Conservation (phyloP, 495 filamentous ascomycete genomes). For the Neurospora tetrasperma region DNA sequence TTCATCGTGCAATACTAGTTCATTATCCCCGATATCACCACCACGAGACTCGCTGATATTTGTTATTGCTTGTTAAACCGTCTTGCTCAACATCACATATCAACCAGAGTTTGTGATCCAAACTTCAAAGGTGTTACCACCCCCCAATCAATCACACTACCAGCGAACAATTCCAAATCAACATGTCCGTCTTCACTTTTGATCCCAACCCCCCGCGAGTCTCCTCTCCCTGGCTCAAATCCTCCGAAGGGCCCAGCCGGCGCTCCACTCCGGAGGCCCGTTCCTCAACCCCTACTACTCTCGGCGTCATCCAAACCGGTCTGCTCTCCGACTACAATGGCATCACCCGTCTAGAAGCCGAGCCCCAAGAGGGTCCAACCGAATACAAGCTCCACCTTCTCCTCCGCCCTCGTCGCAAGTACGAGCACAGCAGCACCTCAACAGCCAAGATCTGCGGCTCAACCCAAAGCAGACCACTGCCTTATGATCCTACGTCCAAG, state of each 20-base stretch:
- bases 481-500: slow-evolving; percentile 46
- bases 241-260: slow-evolving; percentile 28
- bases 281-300: slow-evolving; percentile 17
- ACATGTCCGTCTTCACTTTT: slow-evolving; percentile 94
- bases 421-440: slow-evolving; percentile 46
- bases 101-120: neutral
- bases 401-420: slow-evolving; percentile 64
- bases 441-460: slow-evolving; percentile 30
- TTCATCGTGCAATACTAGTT: slow-evolving; percentile 12
- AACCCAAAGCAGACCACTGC: slow-evolving; percentile 48
- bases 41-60: neutral
- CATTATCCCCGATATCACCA: neutral
- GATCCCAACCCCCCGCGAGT: slow-evolving; percentile 81
- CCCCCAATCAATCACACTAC: neutral
- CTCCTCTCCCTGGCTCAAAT: slow-evolving; percentile 74
- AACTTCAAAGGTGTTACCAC: neutral
- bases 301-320: slow-evolving; percentile 30
- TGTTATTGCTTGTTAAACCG: slow-evolving; percentile 1
- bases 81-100: neutral
- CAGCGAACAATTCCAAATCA: neutral
- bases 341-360: slow-evolving; percentile 70
- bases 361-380: slow-evolving; percentile 87
- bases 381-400: slow-evolving; percentile 97
- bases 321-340: slow-evolving; percentile 54
- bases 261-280: slow-evolving; percentile 16